Base-by-base conservation (phyloP, 176 grass and related monocot species). In the Bonia amplexicaulis region DNA sequence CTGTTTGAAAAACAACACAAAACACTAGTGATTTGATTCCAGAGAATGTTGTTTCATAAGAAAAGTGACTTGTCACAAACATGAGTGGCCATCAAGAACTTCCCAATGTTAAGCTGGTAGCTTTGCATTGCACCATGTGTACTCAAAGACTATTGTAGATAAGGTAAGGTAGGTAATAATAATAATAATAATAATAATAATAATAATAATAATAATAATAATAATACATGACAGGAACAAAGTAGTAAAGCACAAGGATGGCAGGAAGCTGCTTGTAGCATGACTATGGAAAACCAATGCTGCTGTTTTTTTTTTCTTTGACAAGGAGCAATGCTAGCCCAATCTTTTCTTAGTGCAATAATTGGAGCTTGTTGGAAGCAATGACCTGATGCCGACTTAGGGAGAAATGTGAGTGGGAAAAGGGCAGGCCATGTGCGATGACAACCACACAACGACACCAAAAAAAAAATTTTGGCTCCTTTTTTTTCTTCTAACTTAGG, bases 391-490 rank as follows among this genome's bases (percentile, higher is more conserved):
- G 85, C 60, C 48, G 63, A 69, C 68, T 75, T 53, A 26, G 55
- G 59, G 58, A 73, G 51, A 81, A 14, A 15, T 61, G 69, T n/a
- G 40, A 69, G 26, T 23, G 15, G 51, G 3, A 0, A 48, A 80
- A 87, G 76, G 80, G 75, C 80, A 75, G 31, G 42, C 62, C 89
- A 91, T 87, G 89, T 87, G 89, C 89, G 42, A 80, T 84, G 74
- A 74, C 80, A 87, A 75, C 85, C 61, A 49, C 85, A 68, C 86
- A 87, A 80, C 17, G 44, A 87, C 57, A 29, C 23, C 53, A 9
- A 51, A 12, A 31, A 53, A 48, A 59, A 49, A 31, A 44, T 45
- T 26, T 5, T 19, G 33, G 37, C 15, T 1, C 7, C 19, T 42
- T 62, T 70, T 12, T 35, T 17, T 66, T 35, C 40, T 8, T 83